Evolutionary conservation across 176 grass and related monocot species (phyloP).

Genomic region (Eremochloa ophiuroides): DNA sequence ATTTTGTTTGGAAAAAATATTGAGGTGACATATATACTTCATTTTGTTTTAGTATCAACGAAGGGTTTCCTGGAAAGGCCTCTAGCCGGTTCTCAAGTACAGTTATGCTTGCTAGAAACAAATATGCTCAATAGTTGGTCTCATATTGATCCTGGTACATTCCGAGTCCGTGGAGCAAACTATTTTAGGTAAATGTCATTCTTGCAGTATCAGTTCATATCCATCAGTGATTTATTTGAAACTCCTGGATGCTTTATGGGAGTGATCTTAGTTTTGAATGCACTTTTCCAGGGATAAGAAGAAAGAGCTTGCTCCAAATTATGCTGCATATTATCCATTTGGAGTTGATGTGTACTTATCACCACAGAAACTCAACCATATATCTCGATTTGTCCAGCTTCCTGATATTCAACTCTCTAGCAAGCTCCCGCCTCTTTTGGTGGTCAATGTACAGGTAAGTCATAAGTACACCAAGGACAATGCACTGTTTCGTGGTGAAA

Average conservation of each 20-base stretch:
- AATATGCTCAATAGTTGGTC: conserved; percentile 91
- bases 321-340: conserved; percentile 86
- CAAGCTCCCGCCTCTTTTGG: conserved; percentile 77
- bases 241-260: neutral
- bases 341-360: conserved; percentile 89
- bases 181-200: conserved; percentile 74
- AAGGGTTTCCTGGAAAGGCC: conserved; percentile 81
- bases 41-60: conserved; percentile 52
- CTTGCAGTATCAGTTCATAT: conserved; percentile 14
- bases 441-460: conserved; percentile 92
- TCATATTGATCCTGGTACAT: conserved; percentile 71
- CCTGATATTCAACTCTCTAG: conserved; percentile 54
- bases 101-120: conserved; percentile 66
- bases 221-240: neutral
- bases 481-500: neutral
- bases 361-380: conserved; percentile 87
- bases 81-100: conserved; percentile 88
- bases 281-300: conserved; percentile 80
- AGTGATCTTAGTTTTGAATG: conserved; percentile 19
- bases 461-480: neutral
- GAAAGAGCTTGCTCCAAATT: conserved; percentile 87
- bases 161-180: conserved; percentile 76
- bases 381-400: conserved; percentile 89
- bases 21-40: conserved; percentile 5
- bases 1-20: conserved; percentile 13